A percentile compares a stretch with the other conserved stretches of the same genome.
Evolutionary conservation across 139 green algal genomes (phyloP).

Genomic region (Microglena sp.): DNA sequence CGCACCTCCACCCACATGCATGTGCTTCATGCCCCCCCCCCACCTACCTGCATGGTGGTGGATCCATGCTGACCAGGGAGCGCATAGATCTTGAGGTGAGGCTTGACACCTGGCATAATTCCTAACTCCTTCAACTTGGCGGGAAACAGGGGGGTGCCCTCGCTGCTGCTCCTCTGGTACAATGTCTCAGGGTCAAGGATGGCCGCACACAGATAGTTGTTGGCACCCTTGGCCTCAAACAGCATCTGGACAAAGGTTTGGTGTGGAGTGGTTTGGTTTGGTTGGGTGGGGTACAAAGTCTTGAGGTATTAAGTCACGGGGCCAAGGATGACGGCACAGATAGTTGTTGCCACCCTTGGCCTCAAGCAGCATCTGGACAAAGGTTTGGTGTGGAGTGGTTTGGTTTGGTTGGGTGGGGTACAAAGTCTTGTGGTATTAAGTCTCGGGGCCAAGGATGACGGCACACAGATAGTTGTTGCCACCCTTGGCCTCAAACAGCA

Average conservation of each 20-base stretch:
- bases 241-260: too few species aligned
- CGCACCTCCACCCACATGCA: too few species aligned
- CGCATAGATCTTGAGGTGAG: constrained; percentile 41
- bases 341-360: constrained; percentile 29
- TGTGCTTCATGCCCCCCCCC: neutral
- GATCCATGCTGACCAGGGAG: constrained; percentile 31
- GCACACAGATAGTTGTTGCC: constrained; percentile 39
- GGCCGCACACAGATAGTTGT: constrained; percentile 40
- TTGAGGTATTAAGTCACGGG: constrained; percentile 45
- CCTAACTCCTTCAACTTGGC: constrained; percentile 28
- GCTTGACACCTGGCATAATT: constrained; percentile 45
- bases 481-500: constrained; percentile 34
- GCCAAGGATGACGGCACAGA: constrained; percentile 44
- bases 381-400: too few species aligned
- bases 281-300: too few species aligned
- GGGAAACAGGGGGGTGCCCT: constrained; percentile 26
- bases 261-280: too few species aligned
- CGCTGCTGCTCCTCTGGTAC: constrained; percentile 29
- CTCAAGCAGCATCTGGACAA: constrained; percentile 40
- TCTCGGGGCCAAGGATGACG: constrained; percentile 47
- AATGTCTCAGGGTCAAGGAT: constrained; percentile 52
- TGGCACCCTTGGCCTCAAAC: constrained; percentile 25
- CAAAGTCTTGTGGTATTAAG: constrained; percentile 47
- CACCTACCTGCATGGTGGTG: constrained; percentile 32
- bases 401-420: too few species aligned